Percentiles rank a stretch among this genome's conserved stretches.
phyloP scores from a whole-genome alignment of 331 rosid species.

The Erythrophleum ivorense region DNA sequence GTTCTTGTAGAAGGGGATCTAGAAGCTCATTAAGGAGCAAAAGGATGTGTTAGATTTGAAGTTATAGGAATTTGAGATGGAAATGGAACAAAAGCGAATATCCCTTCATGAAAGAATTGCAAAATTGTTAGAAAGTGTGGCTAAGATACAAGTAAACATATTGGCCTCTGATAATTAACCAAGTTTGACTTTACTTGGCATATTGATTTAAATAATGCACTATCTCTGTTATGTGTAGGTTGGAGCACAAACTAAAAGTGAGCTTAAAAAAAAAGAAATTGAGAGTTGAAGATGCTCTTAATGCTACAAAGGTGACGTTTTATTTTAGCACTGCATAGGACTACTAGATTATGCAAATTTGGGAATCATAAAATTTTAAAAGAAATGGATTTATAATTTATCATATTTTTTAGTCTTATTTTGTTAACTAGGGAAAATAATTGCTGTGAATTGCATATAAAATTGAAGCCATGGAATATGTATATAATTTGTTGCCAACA shows the following conservation, averaged over 20 bases:
- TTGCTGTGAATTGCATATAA: no score
- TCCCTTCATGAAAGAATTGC: conserved; percentile 77
- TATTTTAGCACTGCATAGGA: no score
- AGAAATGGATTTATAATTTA: no score
- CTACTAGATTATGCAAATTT: no score
- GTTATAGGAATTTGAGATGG: conserved; percentile 67
- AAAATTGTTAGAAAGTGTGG: conserved; percentile 95
- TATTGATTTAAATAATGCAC: background rate
- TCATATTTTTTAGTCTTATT: no score
- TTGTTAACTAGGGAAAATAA: no score
- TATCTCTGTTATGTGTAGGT: conserved; percentile 53
- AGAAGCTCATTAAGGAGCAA: conserved; percentile 66
- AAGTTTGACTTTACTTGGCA: background rate
- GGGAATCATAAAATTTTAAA: no score
- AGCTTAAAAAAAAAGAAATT: conserved; percentile 93
- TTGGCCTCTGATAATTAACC: background rate
- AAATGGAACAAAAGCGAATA: conserved; percentile 61
- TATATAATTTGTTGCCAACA: no score
- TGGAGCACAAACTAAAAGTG: conserved; percentile 99
- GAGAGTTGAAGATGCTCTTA: conserved; percentile 97
- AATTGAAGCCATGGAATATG: no score
- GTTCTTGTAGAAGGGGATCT: conserved; percentile 66
- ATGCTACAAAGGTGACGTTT: conserved; percentile 84
- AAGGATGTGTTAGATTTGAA: conserved; percentile 55
- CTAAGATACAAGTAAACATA: conserved; percentile 75